These are phyloP conservation scores for Eleusine indica DNA, from an alignment of 176 grass and related monocot species.

Conservation along the genomic window DNA sequence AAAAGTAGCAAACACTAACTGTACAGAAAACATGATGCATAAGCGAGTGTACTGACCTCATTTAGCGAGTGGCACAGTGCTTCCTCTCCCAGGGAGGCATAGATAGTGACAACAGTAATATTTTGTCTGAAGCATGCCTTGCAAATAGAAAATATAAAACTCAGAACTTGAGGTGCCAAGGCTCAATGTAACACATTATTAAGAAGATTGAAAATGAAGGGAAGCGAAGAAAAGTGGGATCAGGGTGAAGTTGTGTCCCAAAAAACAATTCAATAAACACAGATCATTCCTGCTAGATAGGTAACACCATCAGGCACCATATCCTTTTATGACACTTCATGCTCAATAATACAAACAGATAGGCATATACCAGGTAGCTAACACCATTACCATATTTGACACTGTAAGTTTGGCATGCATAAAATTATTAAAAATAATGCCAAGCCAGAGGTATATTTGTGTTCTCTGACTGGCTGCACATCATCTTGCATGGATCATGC, in stretches of 20 bases:
- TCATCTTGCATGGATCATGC: not conserved
- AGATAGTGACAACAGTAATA: conserved; percentile 88
- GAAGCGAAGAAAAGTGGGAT: not conserved
- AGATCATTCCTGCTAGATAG: not conserved
- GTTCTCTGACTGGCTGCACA: not conserved
- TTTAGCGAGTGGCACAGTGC: conserved; percentile 94
- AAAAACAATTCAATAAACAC: not conserved
- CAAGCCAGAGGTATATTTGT: conserved; percentile 13
- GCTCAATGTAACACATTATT: conserved; percentile 17
- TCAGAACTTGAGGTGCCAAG: conserved; percentile 6
- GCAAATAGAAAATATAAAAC: not conserved
- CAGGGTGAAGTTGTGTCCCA: not conserved
- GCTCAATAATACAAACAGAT: not conserved
- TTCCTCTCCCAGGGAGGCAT: conserved; percentile 91
- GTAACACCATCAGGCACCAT: not conserved
- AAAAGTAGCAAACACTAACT: conserved; percentile 1
- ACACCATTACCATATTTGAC: conserved; percentile 6
- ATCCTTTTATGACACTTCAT: conserved; percentile 15
- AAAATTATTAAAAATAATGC: conserved; percentile 1
- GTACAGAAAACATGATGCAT: conserved; percentile 10
- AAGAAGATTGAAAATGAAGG: conserved; percentile 12
- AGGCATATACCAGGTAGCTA: not conserved
- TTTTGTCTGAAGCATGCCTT: conserved; percentile 78
- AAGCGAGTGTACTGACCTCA: conserved; percentile 65
- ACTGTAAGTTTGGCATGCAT: not conserved